Conservation (phyloP, 495 filamentous ascomycete genomes). For the Aspergillus panamensis region DNA sequence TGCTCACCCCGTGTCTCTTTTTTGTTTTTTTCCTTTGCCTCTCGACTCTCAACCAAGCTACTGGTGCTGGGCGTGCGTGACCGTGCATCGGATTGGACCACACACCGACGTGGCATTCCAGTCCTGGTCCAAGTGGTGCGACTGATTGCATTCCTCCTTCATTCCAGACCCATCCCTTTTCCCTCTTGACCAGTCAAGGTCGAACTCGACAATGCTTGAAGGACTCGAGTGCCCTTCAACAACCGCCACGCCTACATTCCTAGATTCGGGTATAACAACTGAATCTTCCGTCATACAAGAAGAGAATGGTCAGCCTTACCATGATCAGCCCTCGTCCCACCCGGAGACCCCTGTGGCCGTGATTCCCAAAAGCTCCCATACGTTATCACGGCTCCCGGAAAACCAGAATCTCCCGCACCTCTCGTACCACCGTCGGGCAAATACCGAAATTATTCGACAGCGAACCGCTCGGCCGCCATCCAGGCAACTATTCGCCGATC, state of each 20-base stretch:
- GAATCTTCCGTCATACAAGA: constrained; percentile 12
- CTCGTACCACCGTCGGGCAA: constrained; percentile 41
- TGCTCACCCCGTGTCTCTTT: constrained; percentile 12
- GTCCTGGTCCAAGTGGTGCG: constrained; percentile 26
- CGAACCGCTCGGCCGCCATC: constrained; percentile 22
- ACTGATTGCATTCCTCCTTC: constrained; percentile 18
- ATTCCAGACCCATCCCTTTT: constrained; percentile 21
- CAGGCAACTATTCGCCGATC: constrained; percentile 20
- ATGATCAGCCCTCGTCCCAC: constrained; percentile 18
- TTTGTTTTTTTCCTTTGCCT: constrained; percentile 14
- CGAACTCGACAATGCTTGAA: constrained; percentile 21
- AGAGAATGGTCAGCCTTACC: constrained; percentile 14
- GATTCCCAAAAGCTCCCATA: constrained; percentile 21
- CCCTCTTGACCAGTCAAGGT: constrained; percentile 17
- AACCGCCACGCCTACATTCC: constrained; percentile 19
- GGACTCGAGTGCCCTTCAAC: constrained; percentile 21
- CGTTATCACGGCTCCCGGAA: constrained; percentile 14
- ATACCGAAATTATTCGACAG: constrained; percentile 39
- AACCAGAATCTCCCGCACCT: constrained; percentile 24
- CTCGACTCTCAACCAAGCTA: background rate
- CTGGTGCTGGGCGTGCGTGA: constrained; percentile 7
- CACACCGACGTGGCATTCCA: constrained; percentile 39
- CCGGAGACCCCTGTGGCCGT: constrained; percentile 17
- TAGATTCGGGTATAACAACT: constrained; percentile 9
- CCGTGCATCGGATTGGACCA: constrained; percentile 28